Evolutionary conservation across 495 filamentous ascomycete species (phyloP).

Genomic region (Thozetella sp.): DNA sequence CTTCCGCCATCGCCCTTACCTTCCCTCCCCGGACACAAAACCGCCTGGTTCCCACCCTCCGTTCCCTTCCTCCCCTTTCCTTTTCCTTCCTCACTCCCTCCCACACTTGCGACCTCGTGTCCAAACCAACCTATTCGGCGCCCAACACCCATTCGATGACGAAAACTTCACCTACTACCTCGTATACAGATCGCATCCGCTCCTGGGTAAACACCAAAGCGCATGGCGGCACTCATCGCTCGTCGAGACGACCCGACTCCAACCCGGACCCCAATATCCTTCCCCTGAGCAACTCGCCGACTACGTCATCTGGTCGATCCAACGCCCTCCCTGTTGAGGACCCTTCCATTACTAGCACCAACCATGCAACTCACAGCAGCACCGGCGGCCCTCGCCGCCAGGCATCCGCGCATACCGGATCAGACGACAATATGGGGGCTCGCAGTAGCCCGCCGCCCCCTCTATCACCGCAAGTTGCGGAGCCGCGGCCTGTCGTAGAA

Average conservation of each 20-base stretch:
- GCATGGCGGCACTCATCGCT: conserved; percentile 50
- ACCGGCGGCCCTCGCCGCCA: conserved; percentile 1
- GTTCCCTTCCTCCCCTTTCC: background rate
- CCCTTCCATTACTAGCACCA: background rate
- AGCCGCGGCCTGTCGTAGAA: conserved; percentile 57
- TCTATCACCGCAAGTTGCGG: conserved; percentile 56
- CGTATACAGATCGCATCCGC: conserved; percentile 58
- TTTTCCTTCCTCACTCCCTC: background rate
- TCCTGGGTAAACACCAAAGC: conserved; percentile 54
- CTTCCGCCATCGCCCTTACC: background rate
- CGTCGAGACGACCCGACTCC: conserved; percentile 33
- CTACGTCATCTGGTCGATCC: conserved; percentile 1
- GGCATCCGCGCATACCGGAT: background rate
- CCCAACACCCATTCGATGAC: conserved; percentile 56
- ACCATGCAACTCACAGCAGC: background rate
- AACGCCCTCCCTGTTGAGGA: conserved; percentile 11
- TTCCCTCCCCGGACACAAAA: background rate
- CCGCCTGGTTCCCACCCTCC: background rate
- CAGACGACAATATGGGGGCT: conserved; percentile 17
- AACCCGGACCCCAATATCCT: conserved; percentile 30
- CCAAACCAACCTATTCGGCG: background rate
- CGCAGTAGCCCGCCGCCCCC: conserved; percentile 31
- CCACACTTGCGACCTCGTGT: background rate
- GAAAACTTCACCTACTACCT: conserved; percentile 57
- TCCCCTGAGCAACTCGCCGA: conserved; percentile 29